Evolutionary conservation across 371 early-diverging fungal genomes (phyloP).

Genomic region (Mortierella sp.): DNA sequence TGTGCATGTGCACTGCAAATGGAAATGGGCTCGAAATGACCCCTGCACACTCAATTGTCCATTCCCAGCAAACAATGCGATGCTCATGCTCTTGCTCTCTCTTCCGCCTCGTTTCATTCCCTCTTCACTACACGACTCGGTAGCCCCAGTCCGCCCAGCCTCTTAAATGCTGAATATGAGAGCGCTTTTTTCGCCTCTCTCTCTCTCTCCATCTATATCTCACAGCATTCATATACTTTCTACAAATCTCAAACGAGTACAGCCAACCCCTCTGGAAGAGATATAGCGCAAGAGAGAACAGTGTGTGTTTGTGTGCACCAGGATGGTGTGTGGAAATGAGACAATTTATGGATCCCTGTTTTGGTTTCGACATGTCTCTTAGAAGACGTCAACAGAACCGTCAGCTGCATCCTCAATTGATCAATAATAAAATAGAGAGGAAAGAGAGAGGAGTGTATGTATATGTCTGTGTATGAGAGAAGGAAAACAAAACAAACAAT

Average conservation of each 20-base stretch:
- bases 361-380: slow-evolving; percentile 5
- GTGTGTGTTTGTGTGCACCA: not conserved
- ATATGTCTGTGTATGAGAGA: not conserved
- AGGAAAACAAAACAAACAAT: not conserved
- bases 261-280: not conserved
- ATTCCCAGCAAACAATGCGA: slow-evolving; percentile 48
- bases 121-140: not conserved
- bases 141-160: not conserved
- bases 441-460: not conserved
- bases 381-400: not conserved
- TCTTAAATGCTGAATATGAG: slow-evolving; percentile 6
- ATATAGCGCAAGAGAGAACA: not conserved
- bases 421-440: not conserved
- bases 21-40: slow-evolving; percentile 25
- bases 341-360: not conserved
- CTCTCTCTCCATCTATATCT: not conserved
- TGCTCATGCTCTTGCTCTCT: slow-evolving; percentile 12
- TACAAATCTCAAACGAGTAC: not conserved
- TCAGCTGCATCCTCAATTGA: slow-evolving; percentile 4
- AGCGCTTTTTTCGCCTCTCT: slow-evolving; percentile 12
- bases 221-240: too few relatives aligned
- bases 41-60: slow-evolving; percentile 21
- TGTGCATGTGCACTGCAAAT: not conserved
- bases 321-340: not conserved
- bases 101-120: not conserved